Evolutionary conservation across 2,329 filamentous ascomycete species (phyloP).

Genomic region (Ceratocystis alfenasii): DNA sequence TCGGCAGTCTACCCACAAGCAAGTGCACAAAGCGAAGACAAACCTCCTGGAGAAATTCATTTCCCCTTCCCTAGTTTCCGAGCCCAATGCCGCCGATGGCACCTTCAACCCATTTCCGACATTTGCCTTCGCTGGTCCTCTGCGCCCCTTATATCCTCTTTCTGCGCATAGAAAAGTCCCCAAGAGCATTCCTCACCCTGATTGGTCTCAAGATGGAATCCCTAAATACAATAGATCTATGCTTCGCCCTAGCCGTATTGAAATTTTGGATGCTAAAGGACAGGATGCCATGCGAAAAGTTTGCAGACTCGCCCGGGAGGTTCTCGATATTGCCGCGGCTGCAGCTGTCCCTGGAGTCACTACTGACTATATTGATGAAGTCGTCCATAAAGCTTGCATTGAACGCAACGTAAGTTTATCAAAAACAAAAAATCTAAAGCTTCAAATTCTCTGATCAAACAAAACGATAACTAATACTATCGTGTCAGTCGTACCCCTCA

Average conservation of each 20-base stretch:
- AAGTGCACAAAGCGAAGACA: slow-evolving; percentile 60
- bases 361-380: slow-evolving; percentile 86
- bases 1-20: slow-evolving; percentile 36
- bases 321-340: slow-evolving; percentile 79
- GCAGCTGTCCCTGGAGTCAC: slow-evolving; percentile 83
- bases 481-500: slow-evolving; percentile 74
- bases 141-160: slow-evolving; percentile 80
- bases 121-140: slow-evolving; percentile 66
- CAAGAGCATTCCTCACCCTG: slow-evolving; percentile 67
- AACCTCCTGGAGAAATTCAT: slow-evolving; percentile 62
- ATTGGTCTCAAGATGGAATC: slow-evolving; percentile 79
- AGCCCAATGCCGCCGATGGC: slow-evolving; percentile 82
- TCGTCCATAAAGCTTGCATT: slow-evolving; percentile 89
- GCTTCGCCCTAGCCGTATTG: slow-evolving; percentile 65
- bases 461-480: slow-evolving; percentile 15
- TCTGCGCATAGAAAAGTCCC: slow-evolving; percentile 62
- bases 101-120: slow-evolving; percentile 85
- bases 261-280: slow-evolving; percentile 65
- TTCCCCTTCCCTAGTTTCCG: slow-evolving; percentile 72
- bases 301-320: slow-evolving; percentile 75
- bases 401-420: slow-evolving; percentile 67
- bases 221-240: slow-evolving; percentile 49
- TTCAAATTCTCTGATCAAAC: not conserved
- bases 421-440: not conserved
- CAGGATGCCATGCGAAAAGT: slow-evolving; percentile 89